Conservation (phyloP, 352 stramenopile genomes). For the Stephanocyclus meneghinianus region DNA sequence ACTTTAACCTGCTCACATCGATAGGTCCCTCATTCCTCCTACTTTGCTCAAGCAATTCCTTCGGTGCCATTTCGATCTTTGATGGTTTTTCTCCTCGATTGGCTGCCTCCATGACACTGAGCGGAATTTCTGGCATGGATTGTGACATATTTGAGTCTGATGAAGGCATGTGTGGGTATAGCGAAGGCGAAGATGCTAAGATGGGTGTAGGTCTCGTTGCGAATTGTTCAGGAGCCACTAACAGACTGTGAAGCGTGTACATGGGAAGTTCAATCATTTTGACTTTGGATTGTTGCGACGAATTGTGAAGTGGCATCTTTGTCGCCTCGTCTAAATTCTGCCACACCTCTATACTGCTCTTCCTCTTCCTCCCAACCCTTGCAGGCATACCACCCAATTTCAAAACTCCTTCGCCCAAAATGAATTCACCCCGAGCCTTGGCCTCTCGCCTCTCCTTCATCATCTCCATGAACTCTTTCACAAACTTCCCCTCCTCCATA, state of each 20-base stretch:
- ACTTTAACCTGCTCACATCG: conserved; percentile 37
- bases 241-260: conserved; percentile 8
- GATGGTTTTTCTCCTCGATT: conserved; percentile 53
- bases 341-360: conserved; percentile 37
- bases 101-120: conserved; percentile 69
- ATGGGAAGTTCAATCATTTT: conserved; percentile 6
- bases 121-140: conserved; percentile 45
- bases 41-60: conserved; percentile 24
- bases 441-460: conserved; percentile 50
- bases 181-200: background rate
- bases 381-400: conserved; percentile 6
- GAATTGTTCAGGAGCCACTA: conserved; percentile 13
- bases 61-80: conserved; percentile 36
- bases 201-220: conserved; percentile 8
- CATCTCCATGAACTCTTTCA: conserved; percentile 74
- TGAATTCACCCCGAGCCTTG: conserved; percentile 33
- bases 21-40: conserved; percentile 23
- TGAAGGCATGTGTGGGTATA: background rate
- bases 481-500: conserved; percentile 49
- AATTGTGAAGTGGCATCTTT: background rate
- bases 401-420: conserved; percentile 45
- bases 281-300: background rate
- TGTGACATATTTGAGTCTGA: conserved; percentile 19
- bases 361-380: conserved; percentile 20
- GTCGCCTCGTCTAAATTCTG: conserved; percentile 33